These are phyloP conservation scores for Petunia hybrid DNA, from an alignment of 305 asterid species.

Conservation along the genomic window DNA sequence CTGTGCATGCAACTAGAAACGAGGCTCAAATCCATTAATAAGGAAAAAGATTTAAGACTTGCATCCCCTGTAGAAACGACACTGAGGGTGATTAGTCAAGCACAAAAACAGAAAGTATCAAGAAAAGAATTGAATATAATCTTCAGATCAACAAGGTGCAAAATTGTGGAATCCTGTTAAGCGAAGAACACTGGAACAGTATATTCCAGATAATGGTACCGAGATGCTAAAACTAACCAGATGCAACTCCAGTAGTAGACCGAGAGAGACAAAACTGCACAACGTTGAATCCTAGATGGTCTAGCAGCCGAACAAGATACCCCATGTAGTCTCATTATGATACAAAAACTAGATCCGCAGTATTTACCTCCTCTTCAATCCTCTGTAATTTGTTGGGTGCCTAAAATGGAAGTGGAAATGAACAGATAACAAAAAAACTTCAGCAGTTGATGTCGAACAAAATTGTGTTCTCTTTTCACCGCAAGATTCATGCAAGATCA, in stretches of 20 bases:
- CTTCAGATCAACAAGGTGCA: background rate
- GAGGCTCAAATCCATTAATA: background rate
- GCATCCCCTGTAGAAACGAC: background rate
- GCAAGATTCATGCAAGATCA: conserved; percentile 5
- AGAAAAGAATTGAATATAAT: conserved; percentile 3
- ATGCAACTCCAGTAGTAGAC: background rate
- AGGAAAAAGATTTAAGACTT: background rate
- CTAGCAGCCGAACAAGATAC: conserved; percentile 2
- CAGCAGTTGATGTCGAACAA: conserved; percentile 11
- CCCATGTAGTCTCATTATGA: background rate
- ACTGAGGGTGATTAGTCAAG: background rate
- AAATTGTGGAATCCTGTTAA: background rate
- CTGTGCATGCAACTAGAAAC: background rate
- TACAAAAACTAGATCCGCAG: conserved; percentile 15
- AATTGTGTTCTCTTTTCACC: conserved; percentile 9
- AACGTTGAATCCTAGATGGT: background rate
- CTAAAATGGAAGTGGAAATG: conserved; percentile 16
- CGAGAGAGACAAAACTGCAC: background rate
- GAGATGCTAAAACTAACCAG: conserved; percentile 6
- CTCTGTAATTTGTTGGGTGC: conserved; percentile 1
- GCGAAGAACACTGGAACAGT: background rate
- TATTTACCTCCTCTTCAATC: conserved; percentile 1
- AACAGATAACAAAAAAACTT: background rate
- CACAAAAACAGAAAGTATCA: background rate
- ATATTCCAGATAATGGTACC: conserved; percentile 8